phyloP scores from a whole-genome alignment of 192 early-diverging fungal species.

The Coemansia sp. region DNA sequence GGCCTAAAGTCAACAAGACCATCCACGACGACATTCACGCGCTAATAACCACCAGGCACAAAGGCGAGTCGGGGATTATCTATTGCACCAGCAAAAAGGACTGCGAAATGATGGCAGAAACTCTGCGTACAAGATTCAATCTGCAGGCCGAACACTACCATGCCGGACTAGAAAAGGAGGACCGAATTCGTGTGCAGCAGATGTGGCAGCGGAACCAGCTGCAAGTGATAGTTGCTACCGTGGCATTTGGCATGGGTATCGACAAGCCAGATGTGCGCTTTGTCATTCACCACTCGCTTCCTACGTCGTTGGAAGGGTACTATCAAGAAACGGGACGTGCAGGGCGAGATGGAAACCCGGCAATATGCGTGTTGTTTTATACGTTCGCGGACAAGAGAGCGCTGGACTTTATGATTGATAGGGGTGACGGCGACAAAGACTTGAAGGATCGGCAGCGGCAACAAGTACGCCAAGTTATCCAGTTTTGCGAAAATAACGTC shows the following conservation, averaged over 20 bases:
- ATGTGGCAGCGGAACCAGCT: slow-evolving; percentile 75
- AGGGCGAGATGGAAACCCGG: slow-evolving; percentile 84
- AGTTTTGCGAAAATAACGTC: slow-evolving; percentile 81
- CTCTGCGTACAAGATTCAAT: slow-evolving; percentile 58
- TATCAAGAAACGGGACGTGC: slow-evolving; percentile 97
- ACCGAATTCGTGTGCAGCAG: slow-evolving; percentile 72
- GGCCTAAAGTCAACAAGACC: slow-evolving; percentile 58
- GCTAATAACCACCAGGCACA: slow-evolving; percentile 63
- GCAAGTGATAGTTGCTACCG: slow-evolving; percentile 88
- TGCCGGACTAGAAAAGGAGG: slow-evolving; percentile 77
- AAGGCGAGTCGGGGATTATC: slow-evolving; percentile 83
- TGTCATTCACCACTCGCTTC: slow-evolving; percentile 90
- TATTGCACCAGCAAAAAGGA: slow-evolving; percentile 78
- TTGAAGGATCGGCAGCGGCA: slow-evolving; percentile 76
- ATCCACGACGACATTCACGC: slow-evolving; percentile 67
- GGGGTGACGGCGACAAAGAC: slow-evolving; percentile 73
- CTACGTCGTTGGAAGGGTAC: slow-evolving; percentile 89
- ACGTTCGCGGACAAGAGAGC: slow-evolving; percentile 68
- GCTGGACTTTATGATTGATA: slow-evolving; percentile 76
- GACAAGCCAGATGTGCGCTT: slow-evolving; percentile 96
- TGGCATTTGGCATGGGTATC: slow-evolving; percentile 99
- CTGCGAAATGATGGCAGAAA: slow-evolving; percentile 79
- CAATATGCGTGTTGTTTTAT: slow-evolving; percentile 85
- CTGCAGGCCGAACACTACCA: slow-evolving; percentile 81
- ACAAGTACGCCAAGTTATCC: slow-evolving; percentile 64